Evolutionary conservation across 208 protist species (phyloP).

Genomic region (Leishmania amazonensis): DNA sequence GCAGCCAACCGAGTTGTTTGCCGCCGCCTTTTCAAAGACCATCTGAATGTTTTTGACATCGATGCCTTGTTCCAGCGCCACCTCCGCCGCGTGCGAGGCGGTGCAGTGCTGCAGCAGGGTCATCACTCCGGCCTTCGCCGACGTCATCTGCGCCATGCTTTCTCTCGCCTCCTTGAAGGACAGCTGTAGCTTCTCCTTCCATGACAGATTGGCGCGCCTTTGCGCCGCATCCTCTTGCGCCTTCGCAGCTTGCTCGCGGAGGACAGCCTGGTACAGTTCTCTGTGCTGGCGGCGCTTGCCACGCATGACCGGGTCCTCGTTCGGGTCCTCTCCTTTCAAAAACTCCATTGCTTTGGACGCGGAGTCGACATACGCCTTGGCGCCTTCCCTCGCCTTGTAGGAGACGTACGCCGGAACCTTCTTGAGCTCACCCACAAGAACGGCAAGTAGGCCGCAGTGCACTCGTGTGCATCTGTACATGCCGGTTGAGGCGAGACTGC

Average conservation of each 20-base stretch:
- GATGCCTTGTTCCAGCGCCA: constrained; percentile 81
- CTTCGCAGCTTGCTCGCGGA: constrained; percentile 41
- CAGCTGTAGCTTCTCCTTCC: constrained; percentile 37
- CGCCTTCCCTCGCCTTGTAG: constrained; percentile 24
- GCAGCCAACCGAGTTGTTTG: constrained; percentile 34
- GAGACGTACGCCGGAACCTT: constrained; percentile 51
- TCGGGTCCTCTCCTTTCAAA: constrained; percentile 47
- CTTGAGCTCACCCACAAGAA: constrained; percentile 45
- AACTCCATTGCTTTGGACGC: constrained; percentile 44
- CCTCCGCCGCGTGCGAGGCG: constrained; percentile 82
- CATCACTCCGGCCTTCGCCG: constrained; percentile 70
- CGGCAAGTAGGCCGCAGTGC: constrained; percentile 38
- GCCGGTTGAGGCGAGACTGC: neutral
- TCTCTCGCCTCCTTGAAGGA: constrained; percentile 25
- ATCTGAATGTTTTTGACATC: constrained; percentile 82
- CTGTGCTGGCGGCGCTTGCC: constrained; percentile 61
- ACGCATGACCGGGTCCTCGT: constrained; percentile 38
- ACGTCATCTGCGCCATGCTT: constrained; percentile 50
- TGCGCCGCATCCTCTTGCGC: constrained; percentile 11
- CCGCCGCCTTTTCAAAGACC: constrained; percentile 60
- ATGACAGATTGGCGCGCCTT: constrained; percentile 3
- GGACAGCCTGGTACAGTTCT: constrained; percentile 64
- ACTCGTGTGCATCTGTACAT: constrained; percentile 42
- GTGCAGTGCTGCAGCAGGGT: constrained; percentile 85
- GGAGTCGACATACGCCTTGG: constrained; percentile 39